Evolutionary conservation across 768 basidiomycete species (phyloP), one percentile per base, ranked within the genome.

Genomic region (Lactarius indigo): DNA sequence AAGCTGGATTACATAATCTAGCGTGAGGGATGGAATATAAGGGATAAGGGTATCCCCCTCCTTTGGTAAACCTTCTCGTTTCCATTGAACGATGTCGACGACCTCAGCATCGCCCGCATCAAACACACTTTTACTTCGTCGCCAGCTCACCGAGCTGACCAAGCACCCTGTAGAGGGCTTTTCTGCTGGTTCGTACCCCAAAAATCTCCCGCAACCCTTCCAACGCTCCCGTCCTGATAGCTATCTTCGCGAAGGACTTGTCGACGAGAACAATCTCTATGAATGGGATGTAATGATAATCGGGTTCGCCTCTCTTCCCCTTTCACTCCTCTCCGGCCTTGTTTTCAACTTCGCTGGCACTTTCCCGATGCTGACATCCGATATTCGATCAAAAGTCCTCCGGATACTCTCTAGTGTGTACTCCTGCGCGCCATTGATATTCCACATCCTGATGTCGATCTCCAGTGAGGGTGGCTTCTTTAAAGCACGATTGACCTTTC

Each of bases 211-310:
- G 74, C 74, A 74, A 75, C 44, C 57, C 44, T 61, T 39, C 61
- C 65, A 47, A 58, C 59, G 37, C 64, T 30, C 39, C 54, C 65
- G 70, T 69, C 73, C 75, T 78, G 74, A 76, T 70, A 74, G 72
- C 74, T 73, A 60, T 70, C 72, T 68, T 35, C 65, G 70, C 73
- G 73, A 73, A 87, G 96, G 96, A 47, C 87, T 99, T 63, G 95
- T 95, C 56, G 94, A 98, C 76, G 96, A 98, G 66, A 84, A 87
- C 77, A 96, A 98, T 79, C 79, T 98, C 15, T 93, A 90, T 65
- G 96, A 98, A 80, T 99, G 97, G 97, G 95, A 97, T 71, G 84
- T 98, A 74, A 82, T 97, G 75, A 89, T 97, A 71, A 96, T 96
- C 74, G 94, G 94, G 94, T 96, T 69, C 65, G 86, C 78, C 57